Percentiles rank a stretch among this genome's conserved stretches.
Conservation (phyloP, 2,329 filamentous ascomycete genomes). For the Calycina marina region DNA sequence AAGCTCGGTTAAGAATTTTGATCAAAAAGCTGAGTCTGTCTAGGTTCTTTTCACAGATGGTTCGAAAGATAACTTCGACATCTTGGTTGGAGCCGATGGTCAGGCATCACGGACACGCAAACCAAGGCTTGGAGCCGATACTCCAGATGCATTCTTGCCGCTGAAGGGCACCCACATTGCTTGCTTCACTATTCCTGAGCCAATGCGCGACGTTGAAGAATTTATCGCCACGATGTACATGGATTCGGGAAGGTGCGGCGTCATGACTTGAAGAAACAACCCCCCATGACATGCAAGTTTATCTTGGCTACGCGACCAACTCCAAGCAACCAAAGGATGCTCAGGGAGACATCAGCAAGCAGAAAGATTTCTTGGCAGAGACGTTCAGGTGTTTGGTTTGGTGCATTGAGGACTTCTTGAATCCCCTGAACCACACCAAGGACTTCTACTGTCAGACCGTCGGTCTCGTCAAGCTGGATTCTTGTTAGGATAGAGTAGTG, state of each 20-base stretch:
- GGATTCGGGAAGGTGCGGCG: slow-evolving; percentile 22
- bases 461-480: slow-evolving; percentile 28
- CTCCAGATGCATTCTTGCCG: slow-evolving; percentile 9
- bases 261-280: slow-evolving; percentile 29
- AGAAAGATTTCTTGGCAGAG: slow-evolving; percentile 25
- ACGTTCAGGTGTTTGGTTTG: neutral
- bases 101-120: slow-evolving; percentile 32
- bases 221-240: slow-evolving; percentile 25
- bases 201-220: slow-evolving; percentile 21
- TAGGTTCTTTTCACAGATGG: slow-evolving; percentile 14
- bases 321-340: slow-evolving; percentile 18
- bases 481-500: slow-evolving; percentile 31
- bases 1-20: slow-evolving; percentile 13
- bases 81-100: slow-evolving; percentile 41
- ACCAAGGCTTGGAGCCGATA: slow-evolving; percentile 23
- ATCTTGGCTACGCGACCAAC: slow-evolving; percentile 21
- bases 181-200: slow-evolving; percentile 25
- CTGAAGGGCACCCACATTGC: slow-evolving; percentile 20
- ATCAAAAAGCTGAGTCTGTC: slow-evolving; percentile 19
- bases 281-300: slow-evolving; percentile 26
- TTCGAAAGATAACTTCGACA: slow-evolving; percentile 24
- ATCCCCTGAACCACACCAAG: slow-evolving; percentile 20
- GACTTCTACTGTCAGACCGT: slow-evolving; percentile 30
- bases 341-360: slow-evolving; percentile 18
- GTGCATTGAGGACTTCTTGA: neutral